Percentiles rank a stretch among this genome's conserved stretches.
Conservation (phyloP, 2,329 filamentous ascomycete genomes). For the Penicillium expansum region DNA sequence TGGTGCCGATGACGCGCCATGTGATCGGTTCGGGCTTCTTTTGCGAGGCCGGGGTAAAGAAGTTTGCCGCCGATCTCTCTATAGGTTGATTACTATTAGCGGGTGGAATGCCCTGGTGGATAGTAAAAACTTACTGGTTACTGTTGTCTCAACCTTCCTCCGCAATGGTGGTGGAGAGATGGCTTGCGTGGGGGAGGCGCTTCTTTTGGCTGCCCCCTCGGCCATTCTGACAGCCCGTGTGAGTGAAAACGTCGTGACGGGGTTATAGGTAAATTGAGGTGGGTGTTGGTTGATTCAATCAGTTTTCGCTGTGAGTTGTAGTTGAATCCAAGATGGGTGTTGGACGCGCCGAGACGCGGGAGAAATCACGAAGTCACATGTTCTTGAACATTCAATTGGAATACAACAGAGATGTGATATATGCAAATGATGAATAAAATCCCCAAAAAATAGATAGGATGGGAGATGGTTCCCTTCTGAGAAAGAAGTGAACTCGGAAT, state of each 20-base stretch:
- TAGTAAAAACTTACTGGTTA: conserved; percentile 49
- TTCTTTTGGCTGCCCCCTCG: conserved; percentile 34
- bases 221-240: conserved; percentile 25
- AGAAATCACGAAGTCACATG: conserved; percentile 42
- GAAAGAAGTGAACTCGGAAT: neutral
- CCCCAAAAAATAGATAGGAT: neutral
- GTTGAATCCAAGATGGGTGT: conserved; percentile 3
- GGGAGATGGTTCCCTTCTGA: neutral
- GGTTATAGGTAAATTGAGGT: neutral
- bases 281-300: neutral
- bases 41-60: conserved; percentile 84
- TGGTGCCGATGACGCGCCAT: conserved; percentile 67
- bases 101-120: too few species aligned
- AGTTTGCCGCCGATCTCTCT: conserved; percentile 65
- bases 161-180: conserved; percentile 60
- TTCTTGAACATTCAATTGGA: conserved; percentile 9
- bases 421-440: neutral
- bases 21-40: conserved; percentile 73
- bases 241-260: conserved; percentile 16
- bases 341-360: conserved; percentile 29
- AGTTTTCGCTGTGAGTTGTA: neutral
- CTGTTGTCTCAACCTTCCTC: conserved; percentile 53
- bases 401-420: too few species aligned
- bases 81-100: neutral
- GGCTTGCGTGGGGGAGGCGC: conserved; percentile 36